These are phyloP conservation scores for Platanthera zijinensis DNA, from an alignment of 106 monocot species.

Conservation along the genomic window DNA sequence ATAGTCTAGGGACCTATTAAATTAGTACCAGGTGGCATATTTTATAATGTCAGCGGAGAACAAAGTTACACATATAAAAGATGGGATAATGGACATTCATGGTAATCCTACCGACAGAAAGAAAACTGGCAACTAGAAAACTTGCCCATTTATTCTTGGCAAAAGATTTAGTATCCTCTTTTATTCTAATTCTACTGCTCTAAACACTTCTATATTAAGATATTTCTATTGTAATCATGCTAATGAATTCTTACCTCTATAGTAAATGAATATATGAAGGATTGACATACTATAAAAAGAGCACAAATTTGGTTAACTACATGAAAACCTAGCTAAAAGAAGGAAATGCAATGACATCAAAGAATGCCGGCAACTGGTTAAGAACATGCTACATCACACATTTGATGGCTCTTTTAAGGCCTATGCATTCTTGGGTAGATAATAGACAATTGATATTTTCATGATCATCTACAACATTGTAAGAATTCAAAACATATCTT, in stretches of 20 bases:
- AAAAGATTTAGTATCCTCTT: not conserved
- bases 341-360: constrained; percentile 36
- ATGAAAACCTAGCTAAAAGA: constrained; percentile 26
- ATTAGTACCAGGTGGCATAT: not conserved
- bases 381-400: constrained; percentile 53
- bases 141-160: constrained; percentile 67
- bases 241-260: not conserved
- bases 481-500: not conserved
- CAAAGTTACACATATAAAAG: constrained; percentile 39
- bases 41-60: constrained; percentile 5
- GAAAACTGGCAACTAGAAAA: constrained; percentile 40
- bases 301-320: constrained; percentile 44
- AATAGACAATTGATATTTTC: constrained; percentile 39
- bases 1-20: not conserved
- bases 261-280: constrained; percentile 51
- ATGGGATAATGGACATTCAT: constrained; percentile 47
- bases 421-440: constrained; percentile 46
- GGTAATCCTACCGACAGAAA: constrained; percentile 50
- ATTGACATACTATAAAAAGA: constrained; percentile 50
- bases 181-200: not conserved
- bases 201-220: not conserved
- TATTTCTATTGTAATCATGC: not conserved
- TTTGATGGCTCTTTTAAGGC: constrained; percentile 39
- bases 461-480: constrained; percentile 36
- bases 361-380: constrained; percentile 48